Conservation (phyloP, 2,329 filamentous ascomycete genomes). For the Alternaria gaisen region DNA sequence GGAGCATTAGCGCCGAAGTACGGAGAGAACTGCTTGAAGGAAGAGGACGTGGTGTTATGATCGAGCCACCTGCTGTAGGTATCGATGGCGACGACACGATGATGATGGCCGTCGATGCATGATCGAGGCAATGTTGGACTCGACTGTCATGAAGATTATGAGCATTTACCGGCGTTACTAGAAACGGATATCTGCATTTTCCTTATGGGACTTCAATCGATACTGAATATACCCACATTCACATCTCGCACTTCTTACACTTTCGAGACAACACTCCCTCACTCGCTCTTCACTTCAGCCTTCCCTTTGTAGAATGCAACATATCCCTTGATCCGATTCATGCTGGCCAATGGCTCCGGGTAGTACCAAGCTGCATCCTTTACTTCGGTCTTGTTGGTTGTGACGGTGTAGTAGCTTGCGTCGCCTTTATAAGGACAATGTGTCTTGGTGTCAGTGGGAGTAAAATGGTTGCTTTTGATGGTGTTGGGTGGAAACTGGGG, state of each 20-base stretch:
- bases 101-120: slow-evolving; percentile 63
- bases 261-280: background rate
- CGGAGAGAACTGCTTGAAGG: slow-evolving; percentile 88
- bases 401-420: slow-evolving; percentile 66
- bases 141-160: slow-evolving; percentile 2
- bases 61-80: slow-evolving; percentile 65
- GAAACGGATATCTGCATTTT: slow-evolving; percentile 6
- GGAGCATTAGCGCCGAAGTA: slow-evolving; percentile 89
- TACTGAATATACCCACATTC: slow-evolving; percentile 3
- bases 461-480: slow-evolving; percentile 56
- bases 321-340: slow-evolving; percentile 62
- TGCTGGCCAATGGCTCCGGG: slow-evolving; percentile 59
- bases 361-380: slow-evolving; percentile 69
- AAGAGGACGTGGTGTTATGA: slow-evolving; percentile 78
- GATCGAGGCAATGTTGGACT: background rate
- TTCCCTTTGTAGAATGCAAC: slow-evolving; percentile 66
- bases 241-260: background rate
- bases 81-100: slow-evolving; percentile 91
- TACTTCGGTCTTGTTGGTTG: slow-evolving; percentile 58
- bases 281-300: slow-evolving; percentile 29
- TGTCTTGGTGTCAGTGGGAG: slow-evolving; percentile 58
- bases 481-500: slow-evolving; percentile 52
- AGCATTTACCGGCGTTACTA: slow-evolving; percentile 21
- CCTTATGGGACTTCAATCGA: background rate
- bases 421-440: slow-evolving; percentile 67